Evolutionary conservation across 192 early-diverging fungal species (phyloP), one percentile per base, ranked within the genome.

Genomic region (Kappamyces sp.): DNA sequence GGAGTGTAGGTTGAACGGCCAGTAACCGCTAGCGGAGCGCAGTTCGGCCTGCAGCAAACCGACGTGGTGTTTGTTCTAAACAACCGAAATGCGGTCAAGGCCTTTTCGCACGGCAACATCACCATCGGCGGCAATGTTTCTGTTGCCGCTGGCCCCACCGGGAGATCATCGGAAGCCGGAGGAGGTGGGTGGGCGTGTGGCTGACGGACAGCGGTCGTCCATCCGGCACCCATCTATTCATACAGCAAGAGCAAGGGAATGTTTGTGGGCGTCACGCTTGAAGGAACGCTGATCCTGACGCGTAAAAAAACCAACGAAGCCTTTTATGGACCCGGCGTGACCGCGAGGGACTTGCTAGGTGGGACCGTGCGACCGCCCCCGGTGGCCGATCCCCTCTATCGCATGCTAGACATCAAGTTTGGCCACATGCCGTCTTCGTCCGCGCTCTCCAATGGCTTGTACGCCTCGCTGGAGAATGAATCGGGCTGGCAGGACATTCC

Each of bases 31-130:
- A 59, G 92, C 60, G 92, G 92, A 41, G 86, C 84, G 2, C 90
- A 94, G 66, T 84, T 94, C 63, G 92, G 92, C 49, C 90, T 84
- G 2, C 86, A 91, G 58, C 73, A 93, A 49, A 94, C 94, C n/a
- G 92, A 97, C 66, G 87, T 88, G 71, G 91, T 97, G 12, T 85
- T 95, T 55, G 73, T 97, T 39, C 72, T 97, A 38, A 97, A 91
- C 65, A 91, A 84, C 50, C 74, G 71, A 12, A 77, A 72, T n/a
- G 90, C 91, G 3, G 90, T 97, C 43, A 84, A 83, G 53, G 85
- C 94, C 1, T 97, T 97, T 70, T 78, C 71, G 42, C 78, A 89
- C 47, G 93, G 92, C 35, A 91, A 97, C 52, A 61, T 96, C 39
- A 95, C 90, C 0, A 74, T 97, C 33, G 94, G 94, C 37, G 92